Conservation (phyloP, 352 stramenopile genomes). For the Lagenidium sp. region DNA sequence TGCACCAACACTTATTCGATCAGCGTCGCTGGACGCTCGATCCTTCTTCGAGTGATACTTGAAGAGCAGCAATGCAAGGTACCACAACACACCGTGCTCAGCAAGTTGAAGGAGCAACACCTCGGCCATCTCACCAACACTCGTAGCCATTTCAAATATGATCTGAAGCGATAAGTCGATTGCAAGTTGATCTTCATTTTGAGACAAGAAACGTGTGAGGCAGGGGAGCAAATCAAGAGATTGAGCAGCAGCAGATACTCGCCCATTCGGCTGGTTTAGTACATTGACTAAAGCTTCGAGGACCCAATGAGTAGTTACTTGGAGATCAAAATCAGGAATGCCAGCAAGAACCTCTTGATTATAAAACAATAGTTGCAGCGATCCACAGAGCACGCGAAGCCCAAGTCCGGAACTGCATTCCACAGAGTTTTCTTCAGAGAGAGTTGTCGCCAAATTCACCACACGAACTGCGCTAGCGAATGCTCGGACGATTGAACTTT, state of each 20-base stretch:
- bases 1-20: slow-evolving; percentile 61
- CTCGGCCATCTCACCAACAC: slow-evolving; percentile 73
- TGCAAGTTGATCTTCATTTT: slow-evolving; percentile 53
- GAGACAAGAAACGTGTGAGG: slow-evolving; percentile 63
- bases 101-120: slow-evolving; percentile 70
- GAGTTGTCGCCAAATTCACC: slow-evolving; percentile 61
- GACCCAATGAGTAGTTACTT: slow-evolving; percentile 68
- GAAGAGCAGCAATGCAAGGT: slow-evolving; percentile 76
- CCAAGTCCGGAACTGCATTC: slow-evolving; percentile 65
- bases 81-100: slow-evolving; percentile 78
- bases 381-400: slow-evolving; percentile 63
- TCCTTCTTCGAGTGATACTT: slow-evolving; percentile 24
- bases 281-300: slow-evolving; percentile 77
- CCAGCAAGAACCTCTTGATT: slow-evolving; percentile 47
- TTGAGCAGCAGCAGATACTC: slow-evolving; percentile 68
- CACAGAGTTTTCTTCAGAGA: slow-evolving; percentile 72
- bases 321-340: slow-evolving; percentile 50
- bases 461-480: slow-evolving; percentile 68
- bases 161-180: slow-evolving; percentile 77
- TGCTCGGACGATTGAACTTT: slow-evolving; percentile 47
- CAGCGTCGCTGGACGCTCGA: slow-evolving; percentile 23
- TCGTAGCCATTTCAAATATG: slow-evolving; percentile 74
- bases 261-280: slow-evolving; percentile 72
- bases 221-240: slow-evolving; percentile 77
- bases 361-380: slow-evolving; percentile 66